Evolutionary conservation across 441 rosid species (phyloP), one percentile per base, ranked within the genome.

Genomic region (Gossypium davidsonii): DNA sequence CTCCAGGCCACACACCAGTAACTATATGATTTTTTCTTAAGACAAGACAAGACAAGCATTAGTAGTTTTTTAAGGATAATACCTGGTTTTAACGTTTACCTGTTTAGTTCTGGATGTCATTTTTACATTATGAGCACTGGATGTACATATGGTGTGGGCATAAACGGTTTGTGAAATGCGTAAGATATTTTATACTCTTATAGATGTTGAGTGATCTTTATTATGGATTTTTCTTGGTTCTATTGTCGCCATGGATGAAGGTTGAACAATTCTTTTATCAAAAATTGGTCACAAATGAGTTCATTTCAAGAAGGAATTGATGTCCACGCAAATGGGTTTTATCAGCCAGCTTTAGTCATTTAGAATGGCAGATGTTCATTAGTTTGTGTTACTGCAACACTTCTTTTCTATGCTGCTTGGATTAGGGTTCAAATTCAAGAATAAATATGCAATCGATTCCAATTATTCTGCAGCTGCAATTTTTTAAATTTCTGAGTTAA

Each of bases 1-100:
- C 87, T 87, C 67, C 89, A 83, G 79, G 85, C 85, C 2, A 6
- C 60, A 69, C 42, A 52, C 12, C 73, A 69, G 73, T 20, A 48
- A 6, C 53, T 23, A 2, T 67, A 52, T 20, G 59, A 8, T 4
- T 55, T 55, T 55, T 18, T 11, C 6, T 34, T 34, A 6, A 34
- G 39, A 34, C 8, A 34, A 31, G 37, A 31, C 37, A 6, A 28
- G 62, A 60, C 18, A 60, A 61, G 44, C 18, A 61, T 20, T 37
- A 51, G 3, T 18, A 6, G 3, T 18, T 53, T 7, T 53, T 18
- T 53, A 12, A 14, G 25, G 58, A 18, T 53, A 8, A 53, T 20
- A 53, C 21, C 2, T 52, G 53, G 15, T 39, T 39, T 44, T 18
- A 31, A 44, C 46, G 34, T 65, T 44, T 63, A 5, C 51, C 68